Conservation (phyloP, 2,329 filamentous ascomycete species). For the Boeremia lycopersici region DNA sequence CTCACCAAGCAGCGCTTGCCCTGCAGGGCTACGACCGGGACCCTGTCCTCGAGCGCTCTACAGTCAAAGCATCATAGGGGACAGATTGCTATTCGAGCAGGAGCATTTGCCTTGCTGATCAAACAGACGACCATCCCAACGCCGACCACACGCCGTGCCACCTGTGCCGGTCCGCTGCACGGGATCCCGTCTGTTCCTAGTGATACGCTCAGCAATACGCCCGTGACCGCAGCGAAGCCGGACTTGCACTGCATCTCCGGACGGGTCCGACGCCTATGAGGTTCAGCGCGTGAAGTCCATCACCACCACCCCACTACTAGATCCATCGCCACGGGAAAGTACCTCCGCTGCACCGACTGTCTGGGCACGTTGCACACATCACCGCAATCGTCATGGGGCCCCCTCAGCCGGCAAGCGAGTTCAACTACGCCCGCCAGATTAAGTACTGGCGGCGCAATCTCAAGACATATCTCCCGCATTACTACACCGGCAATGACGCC, state of each 20-base stretch:
- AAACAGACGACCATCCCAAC: slow-evolving; percentile 9
- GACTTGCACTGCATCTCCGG: slow-evolving; percentile 1
- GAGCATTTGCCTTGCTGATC: slow-evolving; percentile 2
- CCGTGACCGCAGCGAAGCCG: neutral
- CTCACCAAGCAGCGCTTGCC: slow-evolving; percentile 20
- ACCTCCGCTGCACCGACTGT: slow-evolving; percentile 7
- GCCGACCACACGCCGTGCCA: slow-evolving; percentile 7
- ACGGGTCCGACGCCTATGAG: slow-evolving; percentile 2
- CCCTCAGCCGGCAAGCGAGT: slow-evolving; percentile 12
- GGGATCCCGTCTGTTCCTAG: neutral
- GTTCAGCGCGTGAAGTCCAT: slow-evolving; percentile 11
- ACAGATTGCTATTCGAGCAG: slow-evolving; percentile 1
- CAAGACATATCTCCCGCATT: slow-evolving; percentile 76
- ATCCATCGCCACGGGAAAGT: slow-evolving; percentile 13
- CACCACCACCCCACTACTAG: slow-evolving; percentile 14
- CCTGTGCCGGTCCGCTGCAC: neutral
- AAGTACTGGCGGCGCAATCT: slow-evolving; percentile 94
- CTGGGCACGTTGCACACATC: slow-evolving; percentile 5
- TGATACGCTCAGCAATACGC: too few relatives aligned
- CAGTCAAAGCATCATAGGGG: slow-evolving; percentile 21
- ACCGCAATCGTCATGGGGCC: slow-evolving; percentile 13
- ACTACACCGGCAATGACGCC: slow-evolving; percentile 88
- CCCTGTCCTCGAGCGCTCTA: slow-evolving; percentile 8
- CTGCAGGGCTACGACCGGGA: slow-evolving; percentile 18
- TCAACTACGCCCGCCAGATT: slow-evolving; percentile 64